Evolutionary conservation across 257 asterid species (phyloP).

Genomic region (Plantago ovata): DNA sequence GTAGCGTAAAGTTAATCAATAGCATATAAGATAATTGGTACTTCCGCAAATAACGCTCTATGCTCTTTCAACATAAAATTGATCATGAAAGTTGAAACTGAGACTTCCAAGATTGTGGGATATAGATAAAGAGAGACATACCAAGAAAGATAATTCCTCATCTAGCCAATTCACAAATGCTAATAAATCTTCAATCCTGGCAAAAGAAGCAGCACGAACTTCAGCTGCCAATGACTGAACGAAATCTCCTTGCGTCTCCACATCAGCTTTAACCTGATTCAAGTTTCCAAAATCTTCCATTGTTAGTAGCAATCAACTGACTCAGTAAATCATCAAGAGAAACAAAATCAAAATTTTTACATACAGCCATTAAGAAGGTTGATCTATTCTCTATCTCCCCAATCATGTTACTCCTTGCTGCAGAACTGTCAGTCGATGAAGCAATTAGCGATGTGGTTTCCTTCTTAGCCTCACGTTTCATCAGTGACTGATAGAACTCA

Average conservation of each 20-base stretch:
- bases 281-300: conserved; percentile 10
- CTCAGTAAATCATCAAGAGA: background rate
- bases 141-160: conserved; percentile 89
- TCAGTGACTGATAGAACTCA: conserved; percentile 84
- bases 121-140: conserved; percentile 24
- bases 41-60: too few relatives aligned
- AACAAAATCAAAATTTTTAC: conserved; percentile 23
- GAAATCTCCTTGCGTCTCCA: conserved; percentile 93
- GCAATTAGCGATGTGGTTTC: conserved; percentile 62
- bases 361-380: conserved; percentile 84
- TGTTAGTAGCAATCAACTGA: conserved; percentile 19
- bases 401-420: conserved; percentile 90
- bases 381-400: conserved; percentile 97
- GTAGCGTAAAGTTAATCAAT: too few relatives aligned
- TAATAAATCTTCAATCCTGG: conserved; percentile 68
- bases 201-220: conserved; percentile 77
- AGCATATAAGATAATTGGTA: too few relatives aligned
- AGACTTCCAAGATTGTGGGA: background rate
- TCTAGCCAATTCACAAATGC: conserved; percentile 94
- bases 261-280: conserved; percentile 95
- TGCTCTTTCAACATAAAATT: too few relatives aligned
- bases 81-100: too few relatives aligned
- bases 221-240: conserved; percentile 86
- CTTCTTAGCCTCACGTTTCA: conserved; percentile 94
- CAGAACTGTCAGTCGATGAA: conserved; percentile 52